phyloP scores from a whole-genome alignment of 345 rosid genomes.

The Firmiana major region DNA sequence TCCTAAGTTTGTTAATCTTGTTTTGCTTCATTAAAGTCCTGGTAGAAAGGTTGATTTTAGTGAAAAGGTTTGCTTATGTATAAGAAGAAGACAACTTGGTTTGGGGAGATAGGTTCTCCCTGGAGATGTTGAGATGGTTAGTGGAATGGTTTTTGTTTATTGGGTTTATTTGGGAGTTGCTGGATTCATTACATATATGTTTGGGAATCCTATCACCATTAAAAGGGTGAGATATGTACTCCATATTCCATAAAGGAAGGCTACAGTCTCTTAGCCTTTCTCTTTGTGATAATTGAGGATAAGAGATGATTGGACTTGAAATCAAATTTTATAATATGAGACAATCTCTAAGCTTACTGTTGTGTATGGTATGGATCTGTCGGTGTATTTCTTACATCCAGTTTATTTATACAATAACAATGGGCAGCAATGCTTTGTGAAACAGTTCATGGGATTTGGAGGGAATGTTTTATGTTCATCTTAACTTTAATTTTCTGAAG shows the following conservation, averaged over 20 bases:
- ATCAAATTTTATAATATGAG: too few species aligned
- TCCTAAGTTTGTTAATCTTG: background rate
- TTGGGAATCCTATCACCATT: background rate
- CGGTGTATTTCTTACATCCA: background rate
- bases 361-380: background rate
- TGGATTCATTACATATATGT: conserved; percentile 3
- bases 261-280: background rate
- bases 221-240: background rate
- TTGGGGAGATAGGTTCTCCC: conserved; percentile 35
- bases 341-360: background rate
- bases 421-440: background rate
- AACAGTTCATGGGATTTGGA: too few species aligned
- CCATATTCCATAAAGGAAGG: background rate
- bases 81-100: background rate
- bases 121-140: background rate
- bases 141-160: conserved; percentile 1
- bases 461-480: too few species aligned
- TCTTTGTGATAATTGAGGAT: too few species aligned
- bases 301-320: too few species aligned
- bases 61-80: conserved; percentile 1
- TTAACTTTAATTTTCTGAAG: background rate
- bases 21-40: conserved; percentile 7
- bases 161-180: background rate
- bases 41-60: background rate
- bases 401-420: background rate